Evolutionary conservation across 305 asterid genomes (phyloP).

Genomic region (Euphrasia arctica): DNA sequence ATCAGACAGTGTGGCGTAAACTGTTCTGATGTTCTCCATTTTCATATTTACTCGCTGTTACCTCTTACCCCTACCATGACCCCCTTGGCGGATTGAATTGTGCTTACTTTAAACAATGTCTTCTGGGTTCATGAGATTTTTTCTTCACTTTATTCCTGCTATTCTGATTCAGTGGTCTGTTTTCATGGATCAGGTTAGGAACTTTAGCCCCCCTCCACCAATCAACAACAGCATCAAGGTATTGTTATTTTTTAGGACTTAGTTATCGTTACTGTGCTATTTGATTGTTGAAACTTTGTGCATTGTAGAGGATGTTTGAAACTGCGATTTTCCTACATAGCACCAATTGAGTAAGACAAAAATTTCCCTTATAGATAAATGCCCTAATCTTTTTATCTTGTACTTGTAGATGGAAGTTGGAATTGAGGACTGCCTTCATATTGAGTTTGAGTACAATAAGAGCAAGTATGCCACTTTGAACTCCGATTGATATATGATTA

Average conservation of each 20-base stretch:
- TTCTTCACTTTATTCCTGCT: background rate
- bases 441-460: constrained; percentile 96
- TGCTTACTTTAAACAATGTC: background rate
- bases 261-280: constrained; percentile 11
- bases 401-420: constrained; percentile 96
- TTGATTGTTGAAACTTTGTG: constrained; percentile 17
- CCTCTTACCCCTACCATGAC: background rate
- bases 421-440: constrained; percentile 98
- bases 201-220: constrained; percentile 62
- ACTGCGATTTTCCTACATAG: constrained; percentile 5
- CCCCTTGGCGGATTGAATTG: background rate
- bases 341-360: background rate
- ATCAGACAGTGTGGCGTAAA: background rate
- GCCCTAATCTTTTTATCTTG: constrained; percentile 16
- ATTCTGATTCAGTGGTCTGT: constrained; percentile 18
- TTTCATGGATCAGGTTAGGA: constrained; percentile 63
- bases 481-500: constrained; percentile 10
- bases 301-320: constrained; percentile 19
- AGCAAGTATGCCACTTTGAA: constrained; percentile 66
- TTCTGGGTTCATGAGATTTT: constrained; percentile 13
- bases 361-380: background rate
- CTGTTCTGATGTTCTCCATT: background rate
- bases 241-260: constrained; percentile 22
- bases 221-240: constrained; percentile 96
- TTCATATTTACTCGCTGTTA: background rate